Percentiles rank a stretch among this genome's conserved stretches.
Conservation (phyloP, 805 yeast species). For the Nakazawaea ambrosiae region DNA sequence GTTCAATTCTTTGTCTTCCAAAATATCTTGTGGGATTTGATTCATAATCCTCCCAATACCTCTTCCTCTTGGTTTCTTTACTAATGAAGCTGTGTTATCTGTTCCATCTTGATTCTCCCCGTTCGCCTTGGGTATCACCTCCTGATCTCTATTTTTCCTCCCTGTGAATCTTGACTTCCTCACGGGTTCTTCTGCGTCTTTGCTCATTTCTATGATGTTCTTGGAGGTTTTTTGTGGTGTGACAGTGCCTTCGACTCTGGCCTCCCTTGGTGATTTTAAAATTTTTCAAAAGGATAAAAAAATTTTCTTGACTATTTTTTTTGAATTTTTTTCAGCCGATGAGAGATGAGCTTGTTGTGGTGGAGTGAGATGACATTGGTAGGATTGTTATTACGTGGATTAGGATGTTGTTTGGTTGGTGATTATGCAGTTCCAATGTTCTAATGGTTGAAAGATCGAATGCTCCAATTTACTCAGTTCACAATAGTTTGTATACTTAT, state of each 20-base stretch:
- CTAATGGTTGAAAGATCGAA: too few species aligned
- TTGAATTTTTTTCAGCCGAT: background rate
- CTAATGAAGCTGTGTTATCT: conserved; percentile 14
- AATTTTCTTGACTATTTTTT: background rate
- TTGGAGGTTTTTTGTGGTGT: background rate
- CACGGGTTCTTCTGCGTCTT: conserved; percentile 1
- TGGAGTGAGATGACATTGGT: too few species aligned
- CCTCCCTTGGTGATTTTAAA: too few species aligned
- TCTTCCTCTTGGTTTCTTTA: conserved; percentile 20
- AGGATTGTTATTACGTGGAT: too few species aligned
- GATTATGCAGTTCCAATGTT: too few species aligned
- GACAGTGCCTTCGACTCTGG: too few species aligned
- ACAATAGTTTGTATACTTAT: too few species aligned
- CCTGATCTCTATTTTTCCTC: background rate
- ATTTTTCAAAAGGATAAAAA: background rate
- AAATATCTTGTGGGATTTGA: conserved; percentile 83
- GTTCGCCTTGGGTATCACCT: background rate
- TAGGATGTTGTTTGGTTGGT: too few species aligned
- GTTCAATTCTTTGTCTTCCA: conserved; percentile 74
- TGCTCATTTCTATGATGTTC: background rate
- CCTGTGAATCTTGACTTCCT: conserved; percentile 10
- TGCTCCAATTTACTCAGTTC: too few species aligned
- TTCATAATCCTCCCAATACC: conserved; percentile 59
- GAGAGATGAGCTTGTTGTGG: too few species aligned
- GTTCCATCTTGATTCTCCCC: background rate